Base-by-base conservation (phyloP, 139 green algal species). In the Trebouxia sp. region DNA sequence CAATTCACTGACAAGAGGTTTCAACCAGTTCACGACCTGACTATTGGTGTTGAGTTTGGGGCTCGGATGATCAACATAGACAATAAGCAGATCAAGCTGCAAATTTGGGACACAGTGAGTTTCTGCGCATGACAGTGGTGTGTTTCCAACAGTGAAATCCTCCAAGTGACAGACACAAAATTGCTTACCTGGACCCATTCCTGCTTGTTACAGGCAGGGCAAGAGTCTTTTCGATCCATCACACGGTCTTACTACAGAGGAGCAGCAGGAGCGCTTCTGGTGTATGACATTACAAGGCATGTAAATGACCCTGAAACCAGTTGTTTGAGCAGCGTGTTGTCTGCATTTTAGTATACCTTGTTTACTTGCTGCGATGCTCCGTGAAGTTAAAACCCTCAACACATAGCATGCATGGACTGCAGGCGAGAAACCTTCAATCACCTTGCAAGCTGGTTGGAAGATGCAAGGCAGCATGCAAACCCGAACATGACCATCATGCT, bases 401-500 rank as follows among this genome's bases (percentile, higher is more conserved):
- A 32, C 8, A 6, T 47, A 53, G 7, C 26, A 38, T 35, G 0
- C 65, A 12, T 9, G 30, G 3, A 15, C 35, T 84, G 47, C 83
- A 96, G 95, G 76, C 87, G 97, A 22, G 97, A 99, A 76, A 99
- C 96, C 7, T 99, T 99, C 87, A 96, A 98, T 82, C 95, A 98
- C 81, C 84, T 99, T 42, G 93, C 96, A 3, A 96, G 88, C 82
- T 99, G 97, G 97, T 89, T 99, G 56, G 97, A 99, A 79, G 97
- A 99, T 83, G 97, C 97, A 10, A 87, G 96, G 51, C 96, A 99
- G 88, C 97, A 99, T 82, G 97, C 97, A 28, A 99, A 99, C 90
- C 93, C 94, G 41, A 98, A 98, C 90, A 99, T 99, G 97, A 99
- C 96, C 58, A 98, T 99, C 86, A 99, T 99, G 97, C 90, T 99